Evolutionary conservation across 75 land plant genomes (phyloP).

Genomic region (Pinus tabuliformis): DNA sequence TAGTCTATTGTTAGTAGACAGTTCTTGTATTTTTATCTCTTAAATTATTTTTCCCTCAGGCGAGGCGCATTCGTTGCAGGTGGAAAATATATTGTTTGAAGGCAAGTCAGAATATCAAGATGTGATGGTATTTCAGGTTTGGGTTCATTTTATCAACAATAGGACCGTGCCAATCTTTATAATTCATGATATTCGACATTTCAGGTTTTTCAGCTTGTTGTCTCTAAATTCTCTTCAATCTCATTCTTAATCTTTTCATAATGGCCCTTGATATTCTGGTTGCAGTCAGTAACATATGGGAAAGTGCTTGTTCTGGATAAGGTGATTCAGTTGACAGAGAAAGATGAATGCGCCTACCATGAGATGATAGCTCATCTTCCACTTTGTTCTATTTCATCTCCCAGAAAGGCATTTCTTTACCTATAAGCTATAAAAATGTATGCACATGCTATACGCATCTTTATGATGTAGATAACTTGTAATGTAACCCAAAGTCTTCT

Average conservation of each 20-base stretch:
- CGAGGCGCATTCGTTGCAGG: constrained; percentile 68
- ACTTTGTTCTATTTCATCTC: constrained; percentile 78
- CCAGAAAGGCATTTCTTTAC: constrained; percentile 23
- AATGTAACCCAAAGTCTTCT: no score
- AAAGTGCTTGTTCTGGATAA: constrained; percentile 91
- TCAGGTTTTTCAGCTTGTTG: not conserved
- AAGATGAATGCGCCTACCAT: constrained; percentile 91
- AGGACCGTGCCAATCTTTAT: not conserved
- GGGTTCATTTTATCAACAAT: not conserved
- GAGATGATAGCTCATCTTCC: constrained; percentile 95
- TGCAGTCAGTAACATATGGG: constrained; percentile 77
- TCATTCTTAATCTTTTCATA: not conserved
- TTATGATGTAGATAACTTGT: no score
- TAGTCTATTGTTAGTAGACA: not conserved
- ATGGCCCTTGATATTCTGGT: not conserved
- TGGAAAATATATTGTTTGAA: constrained; percentile 62
- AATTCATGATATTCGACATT: not conserved
- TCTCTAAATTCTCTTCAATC: not conserved
- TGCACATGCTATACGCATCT: no score
- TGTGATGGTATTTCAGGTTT: constrained; percentile 67
- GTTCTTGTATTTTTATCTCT: not conserved
- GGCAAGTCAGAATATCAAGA: constrained; percentile 69
- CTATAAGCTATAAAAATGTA: no score
- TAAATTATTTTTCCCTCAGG: constrained; percentile 27
- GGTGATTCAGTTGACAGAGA: constrained; percentile 76